Evolutionary conservation across 176 grass and related monocot genomes (phyloP).

Genomic region (Aegilops umbellulata): DNA sequence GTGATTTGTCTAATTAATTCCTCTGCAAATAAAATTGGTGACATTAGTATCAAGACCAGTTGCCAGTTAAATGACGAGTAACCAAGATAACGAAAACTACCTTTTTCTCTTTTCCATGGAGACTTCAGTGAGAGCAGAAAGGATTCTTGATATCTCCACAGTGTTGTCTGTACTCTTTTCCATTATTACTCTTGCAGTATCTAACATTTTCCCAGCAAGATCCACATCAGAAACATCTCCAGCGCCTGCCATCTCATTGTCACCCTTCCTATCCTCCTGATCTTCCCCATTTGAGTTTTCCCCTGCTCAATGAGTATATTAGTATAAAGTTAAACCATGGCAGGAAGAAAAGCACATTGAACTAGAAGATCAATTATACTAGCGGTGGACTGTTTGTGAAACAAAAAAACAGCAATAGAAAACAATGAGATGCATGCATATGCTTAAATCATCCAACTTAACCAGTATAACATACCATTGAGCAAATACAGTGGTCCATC

Average conservation of each 20-base stretch:
- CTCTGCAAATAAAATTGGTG: neutral
- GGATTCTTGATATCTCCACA: neutral
- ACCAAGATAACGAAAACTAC: neutral
- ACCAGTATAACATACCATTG: neutral
- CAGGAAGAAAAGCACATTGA: neutral
- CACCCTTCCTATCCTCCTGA: neutral
- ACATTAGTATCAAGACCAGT: neutral
- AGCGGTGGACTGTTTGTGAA: neutral
- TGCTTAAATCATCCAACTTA: neutral
- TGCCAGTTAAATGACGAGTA: neutral
- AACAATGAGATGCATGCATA: neutral
- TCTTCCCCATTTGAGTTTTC: neutral
- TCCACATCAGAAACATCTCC: neutral
- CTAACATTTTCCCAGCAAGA: neutral
- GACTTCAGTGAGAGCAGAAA: neutral
- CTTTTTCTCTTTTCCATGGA: neutral
- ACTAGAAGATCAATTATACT: constrained; percentile 11
- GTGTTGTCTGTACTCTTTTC: neutral
- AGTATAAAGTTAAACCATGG: neutral
- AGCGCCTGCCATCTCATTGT: neutral
- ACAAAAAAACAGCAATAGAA: neutral
- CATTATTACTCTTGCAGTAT: neutral
- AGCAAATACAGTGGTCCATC: neutral
- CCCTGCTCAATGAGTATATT: neutral
- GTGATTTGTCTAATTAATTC: neutral